Conservation (phyloP, 2,329 filamentous ascomycete species). For the Aspergillus pseudoglaucus region DNA sequence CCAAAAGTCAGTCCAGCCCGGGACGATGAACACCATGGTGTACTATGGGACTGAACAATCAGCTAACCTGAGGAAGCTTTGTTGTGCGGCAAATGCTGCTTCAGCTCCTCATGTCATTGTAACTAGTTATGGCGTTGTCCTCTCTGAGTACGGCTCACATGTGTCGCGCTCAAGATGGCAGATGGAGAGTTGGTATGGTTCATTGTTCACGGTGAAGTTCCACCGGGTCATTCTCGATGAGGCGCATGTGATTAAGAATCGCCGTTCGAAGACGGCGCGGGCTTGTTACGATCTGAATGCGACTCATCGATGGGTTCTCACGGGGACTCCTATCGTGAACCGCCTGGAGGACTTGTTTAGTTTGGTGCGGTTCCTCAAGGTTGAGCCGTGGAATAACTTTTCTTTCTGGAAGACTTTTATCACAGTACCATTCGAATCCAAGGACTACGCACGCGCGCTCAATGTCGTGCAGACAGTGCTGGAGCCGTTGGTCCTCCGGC, state of each 20-base stretch:
- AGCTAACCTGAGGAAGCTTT: conserved; percentile 69
- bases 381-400: conserved; percentile 98
- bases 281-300: conserved; percentile 88
- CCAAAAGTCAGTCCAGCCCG: conserved; percentile 77
- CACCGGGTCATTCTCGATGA: conserved; percentile 95
- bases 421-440: conserved; percentile 91
- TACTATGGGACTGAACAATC: conserved; percentile 90
- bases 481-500: conserved; percentile 86
- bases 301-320: conserved; percentile 84
- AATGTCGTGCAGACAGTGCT: conserved; percentile 96
- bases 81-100: conserved; percentile 65
- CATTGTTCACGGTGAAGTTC: conserved; percentile 83
- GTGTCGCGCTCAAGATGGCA: conserved; percentile 55
- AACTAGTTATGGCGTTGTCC: conserved; percentile 85
- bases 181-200: no score
- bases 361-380: conserved; percentile 81
- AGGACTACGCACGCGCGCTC: conserved; percentile 84
- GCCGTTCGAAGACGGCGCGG: conserved; percentile 85
- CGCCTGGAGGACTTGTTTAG: conserved; percentile 91
- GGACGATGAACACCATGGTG: conserved; percentile 74
- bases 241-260: conserved; percentile 86
- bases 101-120: conserved; percentile 85
- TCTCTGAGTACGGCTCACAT: conserved; percentile 81
- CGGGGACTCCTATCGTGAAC: conserved; percentile 95
- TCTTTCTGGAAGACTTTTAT: conserved; percentile 99